A percentile compares a stretch with the other conserved stretches of the same genome.
phyloP scores from a whole-genome alignment of 78 protist genomes.

The Dictyostelium purpureum region DNA sequence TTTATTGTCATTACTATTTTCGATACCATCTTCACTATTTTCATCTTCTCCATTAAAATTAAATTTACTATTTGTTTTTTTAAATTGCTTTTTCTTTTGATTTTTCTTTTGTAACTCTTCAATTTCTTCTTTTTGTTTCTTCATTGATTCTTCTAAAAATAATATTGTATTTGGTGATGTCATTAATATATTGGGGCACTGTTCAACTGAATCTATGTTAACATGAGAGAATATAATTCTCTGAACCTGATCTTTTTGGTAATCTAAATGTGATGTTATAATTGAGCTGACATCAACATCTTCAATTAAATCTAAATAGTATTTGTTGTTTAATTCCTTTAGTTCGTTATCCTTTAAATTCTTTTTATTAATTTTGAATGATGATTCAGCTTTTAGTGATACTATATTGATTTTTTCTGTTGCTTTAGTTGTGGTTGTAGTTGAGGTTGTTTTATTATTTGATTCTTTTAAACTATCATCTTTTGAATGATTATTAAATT shows the following conservation, averaged over 20 bases:
- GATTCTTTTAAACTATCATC: not conserved
- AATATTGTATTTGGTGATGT: not conserved
- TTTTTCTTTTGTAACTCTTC: not conserved
- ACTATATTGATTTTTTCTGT: not conserved
- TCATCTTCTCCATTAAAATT: not conserved
- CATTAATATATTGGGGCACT: not conserved
- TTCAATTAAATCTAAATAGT: conserved; percentile 35
- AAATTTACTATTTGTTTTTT: too few relatives aligned
- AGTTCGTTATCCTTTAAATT: not conserved
- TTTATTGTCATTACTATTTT: not conserved
- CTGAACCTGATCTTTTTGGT: conserved; percentile 7
- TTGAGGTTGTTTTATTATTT: not conserved
- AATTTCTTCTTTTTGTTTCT: not conserved
- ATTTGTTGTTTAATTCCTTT: not conserved
- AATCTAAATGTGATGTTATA: conserved; percentile 62
- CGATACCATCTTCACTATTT: not conserved
- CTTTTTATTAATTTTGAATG: not conserved
- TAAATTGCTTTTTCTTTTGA: not conserved
- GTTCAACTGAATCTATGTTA: conserved; percentile 1
- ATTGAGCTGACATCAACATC: conserved; percentile 68
- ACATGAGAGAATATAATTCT: conserved; percentile 45
- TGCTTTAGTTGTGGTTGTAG: not conserved
- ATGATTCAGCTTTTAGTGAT: conserved; percentile 12
- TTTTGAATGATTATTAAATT: not conserved
- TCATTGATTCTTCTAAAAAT: not conserved